Evolutionary conservation across 768 basidiomycete genomes (phyloP), one percentile per base, ranked within the genome.

Genomic region (Crassisporium funariophilum): DNA sequence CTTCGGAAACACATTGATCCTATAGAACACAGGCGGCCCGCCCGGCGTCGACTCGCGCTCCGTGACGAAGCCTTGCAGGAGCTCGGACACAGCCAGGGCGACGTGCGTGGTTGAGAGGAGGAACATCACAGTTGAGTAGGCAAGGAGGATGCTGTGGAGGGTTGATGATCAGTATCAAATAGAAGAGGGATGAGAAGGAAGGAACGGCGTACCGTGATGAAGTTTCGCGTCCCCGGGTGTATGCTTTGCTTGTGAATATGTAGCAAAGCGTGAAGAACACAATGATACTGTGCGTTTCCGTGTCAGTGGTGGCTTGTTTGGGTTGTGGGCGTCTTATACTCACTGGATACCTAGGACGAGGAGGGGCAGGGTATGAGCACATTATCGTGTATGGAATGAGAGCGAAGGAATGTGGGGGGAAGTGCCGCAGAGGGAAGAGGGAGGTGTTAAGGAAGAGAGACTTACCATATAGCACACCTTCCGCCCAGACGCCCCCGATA

Each of bases 401-500:
- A n/a, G n/a, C n/a, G n/a, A n/a, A n/a, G n/a, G n/a, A n/a, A n/a
- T n/a, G n/a, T n/a, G n/a, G n/a, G n/a, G 20, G 31, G 19, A 11
- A 15, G 16, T 8, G 29, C 29, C 16, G 27, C 37, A 21, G 16
- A 15, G 12, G n/a, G 44, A 39, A 21, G n/a, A 13, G 29, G 5
- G 16, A 35, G 4, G 35, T 4, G 12, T n/a, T n/a, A n/a, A n/a
- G n/a, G n/a, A n/a, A n/a, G n/a, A n/a, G n/a, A n/a, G 6, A 36
- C 58, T 27, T 43, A 57, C 63, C 63, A 41, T 63, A 65, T 10
- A 65, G 31, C 19, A 65, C 57, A 12, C 60, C 63, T 43, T 65
- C 61, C 23, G 57, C 53, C 63, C 63, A 65, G n/a, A 65, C 54
- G 10, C 61, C 63, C n/a, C 57, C 60, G 20, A 65, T 59, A 46